Base-by-base conservation (phyloP, 164 flowering plant species). In the Chloranthus sessilifolius region DNA sequence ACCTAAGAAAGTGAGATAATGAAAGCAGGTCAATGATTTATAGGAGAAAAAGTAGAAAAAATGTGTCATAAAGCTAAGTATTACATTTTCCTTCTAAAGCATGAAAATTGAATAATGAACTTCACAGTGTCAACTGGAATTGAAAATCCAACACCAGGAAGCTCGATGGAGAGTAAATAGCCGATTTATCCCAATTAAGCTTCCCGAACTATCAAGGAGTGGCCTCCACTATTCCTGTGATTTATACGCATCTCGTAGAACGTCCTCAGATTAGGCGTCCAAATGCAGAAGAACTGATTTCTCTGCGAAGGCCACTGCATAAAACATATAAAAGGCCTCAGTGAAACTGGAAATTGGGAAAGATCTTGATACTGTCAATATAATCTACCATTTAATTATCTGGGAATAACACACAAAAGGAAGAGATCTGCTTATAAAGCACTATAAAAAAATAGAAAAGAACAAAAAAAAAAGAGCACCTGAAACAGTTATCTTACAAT, bases 141-240 rank as follows among this genome's bases (percentile, higher is more conserved):
- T 17, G 97, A 89, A 65, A 89, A 89, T 44, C 98, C 98, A 38
- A 91, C 98, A 43, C 96, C 98, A 71, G 98, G 96, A 91, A 63
- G 92, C 96, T 62, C 98, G 98, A 87, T 7, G 98, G 95, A 63
- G 96, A 91, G 53, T 88, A 88, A 63, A 91, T 91, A 39, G 98
- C 98, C 24, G 98, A 52, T 91, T 91, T 58, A 91, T 83, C 43
- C 96, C 96, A 57, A 91, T 88, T 41, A 91, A 85, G 62, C 59
- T 88, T 56, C 96, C 98, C 14, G 96, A 70, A 72, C 96, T 91
- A 60, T 91, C 98, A 35, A 91, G 88, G 46, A 91, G 90, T 53
- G 98, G 98, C 3, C 98, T 54, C 98, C 98, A 72, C 98, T 88
- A 61, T 88, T 91, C 36, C 96, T 96, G 53, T 96, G 98, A 57